These are phyloP conservation scores for Solanum virginianum DNA, from an alignment of 257 asterid genomes.

Conservation along the genomic window DNA sequence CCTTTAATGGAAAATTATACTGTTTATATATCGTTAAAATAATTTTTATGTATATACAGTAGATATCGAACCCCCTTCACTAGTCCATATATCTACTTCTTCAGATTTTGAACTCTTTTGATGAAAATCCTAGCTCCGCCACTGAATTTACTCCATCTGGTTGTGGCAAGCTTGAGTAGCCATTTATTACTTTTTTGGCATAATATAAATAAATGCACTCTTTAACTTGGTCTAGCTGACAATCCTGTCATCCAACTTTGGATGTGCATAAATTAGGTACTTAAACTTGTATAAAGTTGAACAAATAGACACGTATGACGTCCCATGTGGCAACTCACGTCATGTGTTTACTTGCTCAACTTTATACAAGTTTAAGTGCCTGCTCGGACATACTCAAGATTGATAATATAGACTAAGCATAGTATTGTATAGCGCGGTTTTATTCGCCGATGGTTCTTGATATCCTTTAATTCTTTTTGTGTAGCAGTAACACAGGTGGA, in stretches of 20 bases:
- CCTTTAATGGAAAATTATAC: no score
- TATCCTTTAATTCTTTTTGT: not conserved
- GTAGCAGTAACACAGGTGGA: slow-evolving; percentile 13
- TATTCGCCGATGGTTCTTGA: not conserved
- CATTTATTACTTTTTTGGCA: not conserved
- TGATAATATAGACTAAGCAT: no score
- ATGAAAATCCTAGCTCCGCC: no score
- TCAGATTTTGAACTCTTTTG: no score
- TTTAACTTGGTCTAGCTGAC: not conserved
- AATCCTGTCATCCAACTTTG: no score
- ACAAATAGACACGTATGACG: not conserved
- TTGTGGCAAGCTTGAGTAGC: not conserved
- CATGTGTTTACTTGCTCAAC: not conserved
- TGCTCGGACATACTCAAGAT: no score
- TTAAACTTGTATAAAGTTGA: not conserved
- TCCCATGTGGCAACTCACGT: not conserved
- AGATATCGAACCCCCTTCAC: no score
- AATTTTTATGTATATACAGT: no score
- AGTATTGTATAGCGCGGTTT: not conserved
- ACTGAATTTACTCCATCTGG: not conserved
- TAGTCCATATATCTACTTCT: no score
- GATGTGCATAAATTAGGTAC: not conserved
- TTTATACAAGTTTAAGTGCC: not conserved
- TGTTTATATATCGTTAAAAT: no score
- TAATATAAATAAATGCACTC: no score